A percentile compares a stretch with the other conserved stretches of the same genome.
These are phyloP conservation scores for Arabidopsis lyrata DNA, from an alignment of 441 rosid genomes.

Conservation along the genomic window DNA sequence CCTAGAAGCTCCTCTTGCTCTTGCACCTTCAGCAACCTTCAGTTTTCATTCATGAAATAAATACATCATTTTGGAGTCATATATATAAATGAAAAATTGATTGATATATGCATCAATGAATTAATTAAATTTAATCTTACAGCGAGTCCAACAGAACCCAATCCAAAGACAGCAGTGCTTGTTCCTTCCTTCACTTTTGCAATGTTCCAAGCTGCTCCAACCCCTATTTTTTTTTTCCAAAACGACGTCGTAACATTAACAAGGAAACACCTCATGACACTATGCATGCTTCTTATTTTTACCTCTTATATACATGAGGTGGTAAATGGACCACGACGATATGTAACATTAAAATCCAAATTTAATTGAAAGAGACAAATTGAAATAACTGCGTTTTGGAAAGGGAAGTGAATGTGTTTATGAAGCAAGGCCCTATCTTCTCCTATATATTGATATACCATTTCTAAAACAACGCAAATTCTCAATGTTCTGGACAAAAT, in stretches of 20 bases:
- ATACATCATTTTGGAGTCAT: background rate
- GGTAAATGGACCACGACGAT: background rate
- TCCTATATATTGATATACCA: no score
- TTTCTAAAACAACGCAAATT: no score
- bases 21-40: slow-evolving; percentile 58
- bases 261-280: background rate
- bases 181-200: slow-evolving; percentile 57
- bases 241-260: background rate
- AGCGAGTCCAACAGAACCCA: slow-evolving; percentile 65
- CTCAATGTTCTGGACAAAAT: background rate
- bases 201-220: slow-evolving; percentile 48
- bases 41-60: slow-evolving; percentile 17
- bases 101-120: no score
- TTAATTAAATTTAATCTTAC: slow-evolving; percentile 33
- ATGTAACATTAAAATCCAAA: background rate
- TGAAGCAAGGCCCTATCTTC: slow-evolving; percentile 3
- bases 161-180: slow-evolving; percentile 54
- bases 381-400: slow-evolving; percentile 17
- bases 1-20: slow-evolving; percentile 58
- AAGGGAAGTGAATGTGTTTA: slow-evolving; percentile 18
- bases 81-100: background rate
- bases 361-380: background rate
- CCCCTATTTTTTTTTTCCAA: slow-evolving; percentile 15
- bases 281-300: background rate
- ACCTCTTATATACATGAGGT: background rate